Evolutionary conservation across 768 basidiomycete genomes (phyloP).

Genomic region (Amanita exitialis): DNA sequence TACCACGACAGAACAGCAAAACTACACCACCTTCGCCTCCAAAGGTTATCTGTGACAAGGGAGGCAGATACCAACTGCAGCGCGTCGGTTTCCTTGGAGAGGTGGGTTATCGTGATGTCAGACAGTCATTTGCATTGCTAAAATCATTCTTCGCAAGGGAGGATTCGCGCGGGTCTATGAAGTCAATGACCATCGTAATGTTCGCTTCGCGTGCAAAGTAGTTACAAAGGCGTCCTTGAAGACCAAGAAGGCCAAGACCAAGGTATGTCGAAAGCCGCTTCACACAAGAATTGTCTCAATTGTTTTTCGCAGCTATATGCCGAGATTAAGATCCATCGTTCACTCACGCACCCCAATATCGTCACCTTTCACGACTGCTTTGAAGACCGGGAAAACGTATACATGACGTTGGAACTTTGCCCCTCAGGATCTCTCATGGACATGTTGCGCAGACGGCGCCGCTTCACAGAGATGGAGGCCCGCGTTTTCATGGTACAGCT

Average conservation of each 20-base stretch:
- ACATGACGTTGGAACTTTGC: constrained; percentile 94
- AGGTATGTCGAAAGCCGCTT: constrained; percentile 36
- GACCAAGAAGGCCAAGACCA: constrained; percentile 95
- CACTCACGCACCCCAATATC: constrained; percentile 87
- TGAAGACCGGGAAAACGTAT: constrained; percentile 91
- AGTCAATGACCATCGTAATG: constrained; percentile 62
- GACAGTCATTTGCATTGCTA: constrained; percentile 16
- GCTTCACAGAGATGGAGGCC: constrained; percentile 87
- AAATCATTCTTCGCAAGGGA: constrained; percentile 30
- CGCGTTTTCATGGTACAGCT: constrained; percentile 92
- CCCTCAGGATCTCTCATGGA: constrained; percentile 86
- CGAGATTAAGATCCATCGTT: constrained; percentile 96
- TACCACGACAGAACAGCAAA: constrained; percentile 77
- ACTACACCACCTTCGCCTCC: constrained; percentile 77
- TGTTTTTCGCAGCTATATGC: constrained; percentile 67
- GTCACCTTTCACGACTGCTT: constrained; percentile 90
- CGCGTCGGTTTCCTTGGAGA: constrained; percentile 85
- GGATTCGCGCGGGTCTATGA: constrained; percentile 97
- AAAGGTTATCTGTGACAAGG: constrained; percentile 60
- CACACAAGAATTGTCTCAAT: neutral
- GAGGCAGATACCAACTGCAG: constrained; percentile 43
- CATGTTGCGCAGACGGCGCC: constrained; percentile 75
- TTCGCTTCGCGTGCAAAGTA: constrained; percentile 81
- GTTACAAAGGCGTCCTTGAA: constrained; percentile 87
- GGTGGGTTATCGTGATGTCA: constrained; percentile 28